These are phyloP conservation scores for Murraya koenigii DNA, from an alignment of 345 rosid genomes.

Conservation along the genomic window DNA sequence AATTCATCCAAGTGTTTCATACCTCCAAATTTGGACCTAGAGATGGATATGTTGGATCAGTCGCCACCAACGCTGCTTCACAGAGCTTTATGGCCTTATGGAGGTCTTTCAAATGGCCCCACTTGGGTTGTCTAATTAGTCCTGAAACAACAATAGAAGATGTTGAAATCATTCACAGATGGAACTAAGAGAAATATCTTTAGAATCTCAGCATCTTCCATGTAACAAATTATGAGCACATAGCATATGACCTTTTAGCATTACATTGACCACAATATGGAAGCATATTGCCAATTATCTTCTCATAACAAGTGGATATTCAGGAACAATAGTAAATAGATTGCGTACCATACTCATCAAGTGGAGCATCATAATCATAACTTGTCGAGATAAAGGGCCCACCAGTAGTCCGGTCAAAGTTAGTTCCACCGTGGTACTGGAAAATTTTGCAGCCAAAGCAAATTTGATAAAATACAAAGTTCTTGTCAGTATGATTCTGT, in stretches of 20 bases:
- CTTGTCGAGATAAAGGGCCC: conserved; percentile 95
- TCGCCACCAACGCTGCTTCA: conserved; percentile 63
- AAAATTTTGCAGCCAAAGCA: conserved; percentile 20
- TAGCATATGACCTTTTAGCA: not conserved
- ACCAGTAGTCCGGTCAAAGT: conserved; percentile 74
- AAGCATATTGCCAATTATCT: not conserved
- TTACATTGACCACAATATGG: not conserved
- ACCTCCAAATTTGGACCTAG: conserved; percentile 83
- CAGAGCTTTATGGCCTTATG: conserved; percentile 94
- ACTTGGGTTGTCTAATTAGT: conserved; percentile 82
- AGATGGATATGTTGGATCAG: conserved; percentile 70
- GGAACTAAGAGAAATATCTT: not conserved
- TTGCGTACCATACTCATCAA: conserved; percentile 85
- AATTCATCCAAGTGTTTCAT: conserved; percentile 10
- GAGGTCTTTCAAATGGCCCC: conserved; percentile 88
- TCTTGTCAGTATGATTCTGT: conserved; percentile 4
- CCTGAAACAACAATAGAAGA: conserved; percentile 43
- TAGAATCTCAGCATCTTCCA: not conserved
- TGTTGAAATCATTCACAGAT: not conserved
- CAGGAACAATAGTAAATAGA: not conserved
- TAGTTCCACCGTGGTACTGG: conserved; percentile 97
- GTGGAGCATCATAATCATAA: conserved; percentile 96
- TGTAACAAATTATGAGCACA: not conserved
- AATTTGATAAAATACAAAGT: conserved; percentile 5
- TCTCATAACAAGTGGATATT: not conserved